These are phyloP conservation scores for Ustilago tritici DNA, from an alignment of 1,284 basidiomycete genomes.

Conservation along the genomic window DNA sequence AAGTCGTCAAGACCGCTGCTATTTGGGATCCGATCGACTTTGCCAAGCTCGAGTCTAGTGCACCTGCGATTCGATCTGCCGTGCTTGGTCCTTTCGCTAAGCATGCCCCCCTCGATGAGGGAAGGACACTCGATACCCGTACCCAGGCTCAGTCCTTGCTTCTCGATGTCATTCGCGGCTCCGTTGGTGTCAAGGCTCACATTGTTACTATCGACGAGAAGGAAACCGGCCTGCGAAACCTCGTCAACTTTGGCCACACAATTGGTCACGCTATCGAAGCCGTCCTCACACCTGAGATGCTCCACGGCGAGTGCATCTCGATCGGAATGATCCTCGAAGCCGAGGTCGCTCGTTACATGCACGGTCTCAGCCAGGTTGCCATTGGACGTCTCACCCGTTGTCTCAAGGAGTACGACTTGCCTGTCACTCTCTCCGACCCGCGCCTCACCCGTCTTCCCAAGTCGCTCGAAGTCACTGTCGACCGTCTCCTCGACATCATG, in stretches of 20 bases:
- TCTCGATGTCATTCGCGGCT: conserved; percentile 69
- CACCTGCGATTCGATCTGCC: conserved; percentile 64
- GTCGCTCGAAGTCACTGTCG: conserved; percentile 79
- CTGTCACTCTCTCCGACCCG: conserved; percentile 63
- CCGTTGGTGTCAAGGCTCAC: conserved; percentile 68
- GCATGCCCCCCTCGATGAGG: conserved; percentile 47
- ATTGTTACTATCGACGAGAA: conserved; percentile 69
- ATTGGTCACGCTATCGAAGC: conserved; percentile 69
- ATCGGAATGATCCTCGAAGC: conserved; percentile 69
- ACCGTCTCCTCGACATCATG: conserved; percentile 88
- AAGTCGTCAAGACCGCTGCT: conserved; percentile 80
- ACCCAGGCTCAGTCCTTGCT: conserved; percentile 64
- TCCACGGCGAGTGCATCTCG: conserved; percentile 69
- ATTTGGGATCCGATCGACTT: conserved; percentile 69
- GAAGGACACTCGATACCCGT: conserved; percentile 62
- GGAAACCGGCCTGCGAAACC: conserved; percentile 68
- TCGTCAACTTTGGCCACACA: conserved; percentile 70
- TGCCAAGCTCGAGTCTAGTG: conserved; percentile 65
- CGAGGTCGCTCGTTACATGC: conserved; percentile 63
- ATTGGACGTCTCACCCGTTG: conserved; percentile 65
- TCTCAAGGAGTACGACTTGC: conserved; percentile 65
- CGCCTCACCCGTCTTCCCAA: conserved; percentile 75
- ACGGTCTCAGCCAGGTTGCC: conserved; percentile 66
- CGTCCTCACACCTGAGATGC: conserved; percentile 67
- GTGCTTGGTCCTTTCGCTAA: conserved; percentile 60